Evolutionary conservation across 495 filamentous ascomycete species (phyloP).

Genomic region (Glonium stellatum): DNA sequence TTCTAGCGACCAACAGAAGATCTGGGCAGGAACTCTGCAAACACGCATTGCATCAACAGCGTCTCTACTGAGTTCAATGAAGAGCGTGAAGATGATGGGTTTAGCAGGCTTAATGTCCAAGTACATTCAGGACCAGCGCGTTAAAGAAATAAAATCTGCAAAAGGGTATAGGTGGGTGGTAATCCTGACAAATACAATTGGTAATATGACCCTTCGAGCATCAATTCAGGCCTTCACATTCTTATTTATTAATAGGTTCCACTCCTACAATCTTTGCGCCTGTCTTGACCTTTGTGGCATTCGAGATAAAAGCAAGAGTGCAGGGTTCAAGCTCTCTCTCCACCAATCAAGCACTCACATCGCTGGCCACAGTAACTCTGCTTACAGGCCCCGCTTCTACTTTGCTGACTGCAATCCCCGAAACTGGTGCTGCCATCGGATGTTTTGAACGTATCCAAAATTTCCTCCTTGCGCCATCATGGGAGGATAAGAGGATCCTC

Average conservation of each 20-base stretch:
- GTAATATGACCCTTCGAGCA: conserved; percentile 28
- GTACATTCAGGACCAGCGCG: conserved; percentile 46
- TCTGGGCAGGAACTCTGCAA: conserved; percentile 37
- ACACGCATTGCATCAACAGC: conserved; percentile 44
- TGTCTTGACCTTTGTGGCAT: conserved; percentile 46
- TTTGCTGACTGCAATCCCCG: conserved; percentile 6
- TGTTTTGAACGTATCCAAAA: conserved; percentile 1
- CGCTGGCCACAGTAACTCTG: conserved; percentile 8
- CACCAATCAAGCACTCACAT: conserved; percentile 8
- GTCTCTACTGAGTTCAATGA: conserved; percentile 48
- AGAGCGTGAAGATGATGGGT: conserved; percentile 58
- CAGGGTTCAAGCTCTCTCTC: conserved; percentile 1
- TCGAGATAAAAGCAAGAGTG: conserved; percentile 13
- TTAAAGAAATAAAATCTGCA: conserved; percentile 51
- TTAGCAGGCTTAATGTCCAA: conserved; percentile 36
- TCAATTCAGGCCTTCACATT: not conserved
- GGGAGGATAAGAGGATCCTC: not conserved
- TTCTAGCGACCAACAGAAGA: conserved; percentile 35
- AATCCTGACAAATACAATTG: conserved; percentile 46
- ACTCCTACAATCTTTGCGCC: conserved; percentile 45
- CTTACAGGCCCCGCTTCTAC: conserved; percentile 6
- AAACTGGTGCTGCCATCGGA: conserved; percentile 3
- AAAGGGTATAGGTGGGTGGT: conserved; percentile 47
- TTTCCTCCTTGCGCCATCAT: conserved; percentile 4
- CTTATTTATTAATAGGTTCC: conserved; percentile 34